Evolutionary conservation across 257 asterid species (phyloP), one percentile per base, ranked within the genome.

Genomic region (Dorcoceras hygrometricum): DNA sequence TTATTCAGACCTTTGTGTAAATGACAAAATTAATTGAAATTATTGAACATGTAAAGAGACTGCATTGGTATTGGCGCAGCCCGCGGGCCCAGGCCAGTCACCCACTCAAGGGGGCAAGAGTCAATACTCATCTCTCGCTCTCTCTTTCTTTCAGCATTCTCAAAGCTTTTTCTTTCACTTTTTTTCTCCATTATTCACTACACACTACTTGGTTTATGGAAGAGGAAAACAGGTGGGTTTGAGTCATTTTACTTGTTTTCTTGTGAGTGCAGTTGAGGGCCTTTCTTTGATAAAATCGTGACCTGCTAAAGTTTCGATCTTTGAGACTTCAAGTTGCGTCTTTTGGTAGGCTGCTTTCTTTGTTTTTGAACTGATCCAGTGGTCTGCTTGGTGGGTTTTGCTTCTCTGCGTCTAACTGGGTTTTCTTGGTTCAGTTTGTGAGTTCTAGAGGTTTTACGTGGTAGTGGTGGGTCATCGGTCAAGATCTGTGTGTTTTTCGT

Each of bases 401-500:
- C 81, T 78, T 76, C 80, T 81, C 79, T 70, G 60, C 74, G 70
- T 23, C 76, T 57, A 23, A 43, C 77, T 75, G 65, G 68, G 77
- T n/a, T 67, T 75, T 54, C 26, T 8, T 71, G 27, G 77, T 75
- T 79, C 61, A 62, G 81, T 79, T 74, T 79, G 73, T 77, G 78
- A 73, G 82, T 36, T 71, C 72, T 77, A 73, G 77, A 77, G 94
- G 86, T 76, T 89, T 80, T 73, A 73, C 76, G 46, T 83, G 68
- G 78, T 26, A 69, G 81, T 73, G 78, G 82, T 84, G 85, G 90
- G 86, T 81, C 78, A 77, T 73, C 80, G 67, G 70, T 79, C 89
- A 79, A 84, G 96, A 89, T 87, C 95, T 86, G 93, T 76, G 64
- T 81, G 86, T 80, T 76, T 71, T 84, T 66, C 80, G 73, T 77